Base-by-base conservation (phyloP, 1,284 basidiomycete genomes). In the Grifola frondosa region DNA sequence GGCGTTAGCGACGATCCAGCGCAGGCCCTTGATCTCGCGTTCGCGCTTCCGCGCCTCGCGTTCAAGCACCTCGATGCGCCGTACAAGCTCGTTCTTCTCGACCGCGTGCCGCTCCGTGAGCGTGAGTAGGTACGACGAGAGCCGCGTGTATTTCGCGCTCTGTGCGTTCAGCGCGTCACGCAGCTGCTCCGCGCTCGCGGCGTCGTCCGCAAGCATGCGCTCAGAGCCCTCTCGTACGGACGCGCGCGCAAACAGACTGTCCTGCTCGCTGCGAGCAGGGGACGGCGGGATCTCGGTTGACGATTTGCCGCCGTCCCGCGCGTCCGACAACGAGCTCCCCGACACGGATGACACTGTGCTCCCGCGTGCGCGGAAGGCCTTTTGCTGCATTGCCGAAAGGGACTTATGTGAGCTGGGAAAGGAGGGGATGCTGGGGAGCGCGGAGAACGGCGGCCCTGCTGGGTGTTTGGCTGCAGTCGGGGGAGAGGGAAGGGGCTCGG, bases 1-100 rank as follows among this genome's bases (percentile, higher is more conserved):
- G 19, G 58, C 49, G 47, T 76, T 67, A 44, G 73, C 64, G 35
- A 77, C 66, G 15, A 77, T 66, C 69, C 71, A 77, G 24, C 70
- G 65, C 29, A 77, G 59, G 15, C 75, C 75, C 40, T 70, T 68
- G 35, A 78, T 70, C 57, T 77, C 75, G 42, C 66, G 58, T 50
- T 67, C 73, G 51, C 69, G 67, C 52, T 69, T 67, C 22, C 62
- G 61, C 26, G 66, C 56, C 43, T 69, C 68, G 22, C 63, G 63
- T 55, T 77, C 71, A 10, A 74, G 65, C n/a, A 52, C 54, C 43
- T 71, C 69, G 12, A 77, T 66, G 12, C 65, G 69, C 21, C 50
- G 62, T 31, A 66, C 51, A 46, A 73, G 61, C 38, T 61, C 59
- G 31, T 56, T 58, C 39, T 73, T 73, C 57, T 76, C 74, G 1